Evolutionary conservation across 208 protist species (phyloP).

Genomic region (Acanthamoeba triangularis): DNA sequence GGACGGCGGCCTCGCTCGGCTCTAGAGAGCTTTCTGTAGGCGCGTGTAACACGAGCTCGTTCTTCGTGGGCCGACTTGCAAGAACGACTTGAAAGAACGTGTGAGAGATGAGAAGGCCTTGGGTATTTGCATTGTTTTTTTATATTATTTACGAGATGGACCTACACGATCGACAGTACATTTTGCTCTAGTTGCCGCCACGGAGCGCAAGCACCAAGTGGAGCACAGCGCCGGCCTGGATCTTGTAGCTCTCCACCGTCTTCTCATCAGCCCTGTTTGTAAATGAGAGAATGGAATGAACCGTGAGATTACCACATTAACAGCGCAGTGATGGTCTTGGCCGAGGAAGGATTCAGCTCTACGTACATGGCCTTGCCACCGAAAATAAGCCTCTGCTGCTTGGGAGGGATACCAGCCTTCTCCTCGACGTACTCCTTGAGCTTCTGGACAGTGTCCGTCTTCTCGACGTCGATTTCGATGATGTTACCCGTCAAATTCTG

Average conservation of each 20-base stretch:
- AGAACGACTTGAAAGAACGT: too few relatives aligned
- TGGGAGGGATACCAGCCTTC: slow-evolving; percentile 92
- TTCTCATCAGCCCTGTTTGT: slow-evolving; percentile 90
- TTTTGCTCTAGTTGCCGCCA: slow-evolving; percentile 8
- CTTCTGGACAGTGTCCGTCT: slow-evolving; percentile 83
- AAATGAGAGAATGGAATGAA: slow-evolving; percentile 90
- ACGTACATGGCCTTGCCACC: slow-evolving; percentile 87
- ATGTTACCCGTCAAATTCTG: slow-evolving; percentile 74
- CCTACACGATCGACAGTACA: not conserved
- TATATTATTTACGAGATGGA: not conserved
- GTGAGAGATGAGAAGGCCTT: not conserved
- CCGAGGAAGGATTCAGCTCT: not conserved
- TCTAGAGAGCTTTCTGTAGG: too few relatives aligned
- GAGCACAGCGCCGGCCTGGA: slow-evolving; percentile 92
- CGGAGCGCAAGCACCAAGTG: slow-evolving; percentile 93
- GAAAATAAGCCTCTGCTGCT: slow-evolving; percentile 93
- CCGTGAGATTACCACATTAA: too few relatives aligned
- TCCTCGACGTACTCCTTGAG: slow-evolving; percentile 94
- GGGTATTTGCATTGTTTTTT: not conserved
- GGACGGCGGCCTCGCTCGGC: slow-evolving; percentile 26
- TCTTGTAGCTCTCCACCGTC: slow-evolving; percentile 91
- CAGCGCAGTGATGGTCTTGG: too few relatives aligned
- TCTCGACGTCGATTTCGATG: slow-evolving; percentile 74
- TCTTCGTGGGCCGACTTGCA: too few relatives aligned
- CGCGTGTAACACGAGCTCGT: too few relatives aligned